These are phyloP conservation scores for Hypholoma fasciculare DNA, from an alignment of 768 basidiomycete species.

Conservation along the genomic window DNA sequence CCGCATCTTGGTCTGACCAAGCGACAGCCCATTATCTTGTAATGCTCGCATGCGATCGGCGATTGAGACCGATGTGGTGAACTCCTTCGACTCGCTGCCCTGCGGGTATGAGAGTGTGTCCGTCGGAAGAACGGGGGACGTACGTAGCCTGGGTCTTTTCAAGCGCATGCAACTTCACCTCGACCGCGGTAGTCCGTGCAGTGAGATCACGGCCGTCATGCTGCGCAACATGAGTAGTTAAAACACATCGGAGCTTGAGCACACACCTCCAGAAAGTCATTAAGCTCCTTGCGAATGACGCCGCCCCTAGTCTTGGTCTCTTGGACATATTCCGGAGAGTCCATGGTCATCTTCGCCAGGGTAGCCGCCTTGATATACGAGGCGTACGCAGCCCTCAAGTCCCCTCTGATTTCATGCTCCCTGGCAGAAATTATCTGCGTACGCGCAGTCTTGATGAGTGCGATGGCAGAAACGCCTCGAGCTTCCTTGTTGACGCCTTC, in stretches of 20 bases:
- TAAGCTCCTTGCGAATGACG: conserved; percentile 60
- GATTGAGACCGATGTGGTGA: conserved; percentile 62
- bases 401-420: conserved; percentile 52
- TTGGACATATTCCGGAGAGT: conserved; percentile 58
- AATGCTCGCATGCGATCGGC: conserved; percentile 81
- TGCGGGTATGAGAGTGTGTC: conserved; percentile 9
- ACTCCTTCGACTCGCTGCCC: conserved; percentile 30
- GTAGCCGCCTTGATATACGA: conserved; percentile 63
- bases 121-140: conserved; percentile 16
- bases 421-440: conserved; percentile 54
- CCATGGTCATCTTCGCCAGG: conserved; percentile 58
- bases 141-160: conserved; percentile 36
- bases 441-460: conserved; percentile 64
- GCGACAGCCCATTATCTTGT: conserved; percentile 67
- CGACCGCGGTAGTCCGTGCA: conserved; percentile 36
- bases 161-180: conserved; percentile 47
- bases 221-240: conserved; percentile 18
- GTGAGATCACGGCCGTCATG: conserved; percentile 40
- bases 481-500: conserved; percentile 50
- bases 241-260: neutral
- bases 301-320: conserved; percentile 47
- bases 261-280: conserved; percentile 66
- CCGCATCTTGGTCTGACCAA: conserved; percentile 58
- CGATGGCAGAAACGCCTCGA: conserved; percentile 57
- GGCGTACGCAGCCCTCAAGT: conserved; percentile 60